These are phyloP conservation scores for Coleophoma eucalyptorum DNA, from an alignment of 2,329 filamentous ascomycete species.

Conservation along the genomic window DNA sequence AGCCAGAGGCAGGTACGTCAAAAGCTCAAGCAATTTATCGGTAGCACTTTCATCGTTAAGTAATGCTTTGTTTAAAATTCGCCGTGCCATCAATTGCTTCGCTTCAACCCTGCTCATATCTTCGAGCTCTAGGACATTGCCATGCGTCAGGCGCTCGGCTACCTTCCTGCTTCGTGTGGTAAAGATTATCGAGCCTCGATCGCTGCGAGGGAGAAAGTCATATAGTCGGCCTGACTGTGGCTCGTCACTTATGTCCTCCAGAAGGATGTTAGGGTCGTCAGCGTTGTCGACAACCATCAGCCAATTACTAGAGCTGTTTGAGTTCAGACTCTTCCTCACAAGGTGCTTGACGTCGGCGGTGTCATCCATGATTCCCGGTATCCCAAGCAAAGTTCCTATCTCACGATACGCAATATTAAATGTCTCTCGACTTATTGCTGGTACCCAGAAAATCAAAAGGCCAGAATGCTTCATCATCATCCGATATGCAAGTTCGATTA, in stretches of 20 bases:
- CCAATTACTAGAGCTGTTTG: constrained; percentile 28
- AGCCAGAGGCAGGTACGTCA: constrained; percentile 35
- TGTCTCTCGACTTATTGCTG: constrained; percentile 31
- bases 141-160: constrained; percentile 21
- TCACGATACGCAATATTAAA: constrained; percentile 35
- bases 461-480: constrained; percentile 27
- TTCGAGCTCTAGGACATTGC: constrained; percentile 23
- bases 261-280: constrained; percentile 30
- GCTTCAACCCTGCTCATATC: constrained; percentile 28
- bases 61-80: constrained; percentile 11
- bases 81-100: constrained; percentile 19
- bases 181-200: constrained; percentile 29
- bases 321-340: constrained; percentile 9
- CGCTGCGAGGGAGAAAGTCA: constrained; percentile 29
- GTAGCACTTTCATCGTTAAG: constrained; percentile 7
- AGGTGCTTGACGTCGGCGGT: constrained; percentile 6
- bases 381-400: constrained; percentile 27
- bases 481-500: constrained; percentile 35
- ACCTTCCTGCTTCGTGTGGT: constrained; percentile 32
- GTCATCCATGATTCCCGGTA: constrained; percentile 11
- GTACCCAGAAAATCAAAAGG: constrained; percentile 40
- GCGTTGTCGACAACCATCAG: constrained; percentile 39
- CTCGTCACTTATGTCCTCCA: too few relatives aligned
- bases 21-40: constrained; percentile 23
- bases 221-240: constrained; percentile 14